A percentile compares a stretch with the other conserved stretches of the same genome.
phyloP scores from a whole-genome alignment of 331 rosid species.

The Erythrophleum ivorense region DNA sequence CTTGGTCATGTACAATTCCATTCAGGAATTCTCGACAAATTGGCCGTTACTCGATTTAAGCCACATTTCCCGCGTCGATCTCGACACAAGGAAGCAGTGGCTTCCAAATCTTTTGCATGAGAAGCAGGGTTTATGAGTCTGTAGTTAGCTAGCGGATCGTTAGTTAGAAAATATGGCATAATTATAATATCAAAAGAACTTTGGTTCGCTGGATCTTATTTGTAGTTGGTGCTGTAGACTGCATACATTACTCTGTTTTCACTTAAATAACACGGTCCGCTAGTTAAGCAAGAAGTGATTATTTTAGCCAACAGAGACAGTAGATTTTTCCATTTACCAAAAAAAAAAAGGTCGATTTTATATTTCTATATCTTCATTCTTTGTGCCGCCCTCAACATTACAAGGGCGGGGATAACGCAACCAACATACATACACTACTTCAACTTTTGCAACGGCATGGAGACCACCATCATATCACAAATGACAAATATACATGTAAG shows the following conservation, averaged over 20 bases:
- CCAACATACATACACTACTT: constrained; percentile 32
- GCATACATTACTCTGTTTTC: not conserved
- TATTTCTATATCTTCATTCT: not conserved
- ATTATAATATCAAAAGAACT: too few relatives aligned
- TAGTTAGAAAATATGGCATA: too few relatives aligned
- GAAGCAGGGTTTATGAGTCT: not conserved
- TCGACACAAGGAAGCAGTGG: not conserved
- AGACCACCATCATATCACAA: constrained; percentile 40
- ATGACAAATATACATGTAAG: constrained; percentile 45
- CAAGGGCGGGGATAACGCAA: constrained; percentile 15
- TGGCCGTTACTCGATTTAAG: not conserved
- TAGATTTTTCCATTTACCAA: too few relatives aligned
- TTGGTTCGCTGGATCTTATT: not conserved
- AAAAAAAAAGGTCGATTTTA: not conserved
- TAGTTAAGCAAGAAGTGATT: not conserved
- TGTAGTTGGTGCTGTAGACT: not conserved
- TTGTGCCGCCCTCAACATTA: not conserved
- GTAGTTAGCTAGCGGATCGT: not conserved
- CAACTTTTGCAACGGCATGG: constrained; percentile 36
- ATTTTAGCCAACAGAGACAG: not conserved
- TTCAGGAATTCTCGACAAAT: not conserved
- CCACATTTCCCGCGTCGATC: not conserved
- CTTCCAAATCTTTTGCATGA: not conserved
- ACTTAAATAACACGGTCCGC: not conserved
- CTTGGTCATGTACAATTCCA: not conserved